Evolutionary conservation across 139 green algal genomes (phyloP), one percentile per base, ranked within the genome.

Genomic region (Astrephomene gubernaculifera): DNA sequence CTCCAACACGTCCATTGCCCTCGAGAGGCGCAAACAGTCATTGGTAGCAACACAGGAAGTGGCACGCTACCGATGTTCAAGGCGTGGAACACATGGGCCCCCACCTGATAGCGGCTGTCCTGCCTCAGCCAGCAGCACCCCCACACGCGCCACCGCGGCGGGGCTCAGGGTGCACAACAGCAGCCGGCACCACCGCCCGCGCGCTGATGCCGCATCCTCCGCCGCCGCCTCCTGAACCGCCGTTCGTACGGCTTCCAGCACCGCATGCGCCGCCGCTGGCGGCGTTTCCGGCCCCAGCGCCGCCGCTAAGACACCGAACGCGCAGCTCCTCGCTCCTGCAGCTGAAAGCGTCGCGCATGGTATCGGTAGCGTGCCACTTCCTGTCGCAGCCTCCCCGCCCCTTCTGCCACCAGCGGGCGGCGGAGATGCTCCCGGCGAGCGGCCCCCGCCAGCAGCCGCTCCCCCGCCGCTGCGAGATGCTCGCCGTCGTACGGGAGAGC

Each of bases 61-160:
- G n/a, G n/a, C n/a, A n/a, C n/a, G n/a, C n/a, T n/a, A n/a, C n/a
- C n/a, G n/a, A n/a, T n/a, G n/a, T n/a, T n/a, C n/a, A n/a, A n/a
- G n/a, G n/a, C n/a, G n/a, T n/a, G n/a, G n/a, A n/a, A n/a, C n/a
- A n/a, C 29, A 43, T 7, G 10, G 10, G 31, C 64, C 27, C 45
- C 6, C 36, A 83, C 76, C 76, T 73, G 64, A 7, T 9, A 85
- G 44, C 24, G 79, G 63, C 44, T 68, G 38, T 38, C 12, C 41
- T 2, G 64, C 35, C 25, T 14, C 39, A 31, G 64, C 27, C 21
- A 85, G 64, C 14, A 76, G 33, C 9, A 45, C 35, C 2, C 38
- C 44, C 33, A 52, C 44, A 8, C 64, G 60, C 31, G 39, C 79
- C 43, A 76, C 63, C 60, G 60, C 64, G 4, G 35, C 31, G 25